Percentiles rank a stretch among this genome's conserved stretches.
Conservation (phyloP, 2,329 filamentous ascomycete genomes). For the Aspergillus cejpii region DNA sequence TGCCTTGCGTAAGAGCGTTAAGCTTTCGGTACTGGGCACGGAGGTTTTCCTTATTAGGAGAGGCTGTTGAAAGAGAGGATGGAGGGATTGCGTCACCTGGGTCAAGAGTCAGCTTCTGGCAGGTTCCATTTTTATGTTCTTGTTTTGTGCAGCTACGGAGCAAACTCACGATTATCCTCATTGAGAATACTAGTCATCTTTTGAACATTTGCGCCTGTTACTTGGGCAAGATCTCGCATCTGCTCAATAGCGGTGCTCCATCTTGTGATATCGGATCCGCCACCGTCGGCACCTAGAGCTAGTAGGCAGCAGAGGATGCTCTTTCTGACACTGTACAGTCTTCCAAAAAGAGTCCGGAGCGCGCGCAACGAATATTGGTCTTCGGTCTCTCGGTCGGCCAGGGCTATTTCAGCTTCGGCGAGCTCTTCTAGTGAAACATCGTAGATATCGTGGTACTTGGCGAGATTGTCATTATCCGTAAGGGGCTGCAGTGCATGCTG, state of each 20-base stretch:
- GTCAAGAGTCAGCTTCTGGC: constrained; percentile 6
- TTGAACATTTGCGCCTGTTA: constrained; percentile 57
- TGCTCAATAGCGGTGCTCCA: constrained; percentile 74
- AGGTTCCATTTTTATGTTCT: constrained; percentile 6
- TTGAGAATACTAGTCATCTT: constrained; percentile 63
- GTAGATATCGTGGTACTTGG: constrained; percentile 88
- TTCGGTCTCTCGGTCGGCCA: constrained; percentile 61
- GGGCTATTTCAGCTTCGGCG: constrained; percentile 60
- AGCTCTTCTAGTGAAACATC: constrained; percentile 69
- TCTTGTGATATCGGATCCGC: constrained; percentile 65
- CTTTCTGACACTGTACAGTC: constrained; percentile 73
- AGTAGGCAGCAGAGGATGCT: constrained; percentile 83
- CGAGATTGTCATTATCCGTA: constrained; percentile 71
- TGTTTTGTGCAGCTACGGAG: neutral
- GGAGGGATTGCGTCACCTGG: constrained; percentile 43
- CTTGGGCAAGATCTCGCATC: constrained; percentile 58
- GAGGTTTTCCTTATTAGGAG: constrained; percentile 74
- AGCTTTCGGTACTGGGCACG: constrained; percentile 83
- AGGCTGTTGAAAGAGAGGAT: constrained; percentile 56
- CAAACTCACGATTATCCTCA: constrained; percentile 67
- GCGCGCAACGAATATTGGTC: constrained; percentile 71
- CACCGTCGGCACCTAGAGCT: constrained; percentile 74
- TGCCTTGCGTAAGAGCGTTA: constrained; percentile 79
- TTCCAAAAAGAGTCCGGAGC: constrained; percentile 72
- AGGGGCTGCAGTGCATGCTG: constrained; percentile 63